Evolutionary conservation across 2,329 filamentous ascomycete species (phyloP).

Genomic region (Claviceps monticola): DNA sequence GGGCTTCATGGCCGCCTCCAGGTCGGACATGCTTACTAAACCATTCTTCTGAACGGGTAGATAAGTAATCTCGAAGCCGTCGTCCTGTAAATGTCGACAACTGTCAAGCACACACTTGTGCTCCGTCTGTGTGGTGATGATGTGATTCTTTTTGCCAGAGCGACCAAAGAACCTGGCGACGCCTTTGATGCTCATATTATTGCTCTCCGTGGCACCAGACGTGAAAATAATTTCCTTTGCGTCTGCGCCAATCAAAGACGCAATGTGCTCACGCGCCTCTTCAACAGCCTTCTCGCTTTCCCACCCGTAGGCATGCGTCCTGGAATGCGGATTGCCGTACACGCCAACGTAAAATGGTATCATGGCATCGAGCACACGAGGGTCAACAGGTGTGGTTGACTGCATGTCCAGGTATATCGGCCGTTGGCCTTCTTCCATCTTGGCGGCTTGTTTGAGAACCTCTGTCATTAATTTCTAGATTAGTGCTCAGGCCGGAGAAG

Average conservation of each 20-base stretch:
- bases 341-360: slow-evolving; percentile 84
- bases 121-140: slow-evolving; percentile 94
- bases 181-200: slow-evolving; percentile 99
- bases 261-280: slow-evolving; percentile 69
- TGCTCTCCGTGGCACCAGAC: slow-evolving; percentile 93
- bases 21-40: slow-evolving; percentile 68
- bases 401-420: slow-evolving; percentile 99
- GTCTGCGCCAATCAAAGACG: slow-evolving; percentile 80
- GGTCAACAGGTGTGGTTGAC: slow-evolving; percentile 89
- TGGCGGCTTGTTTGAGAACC: slow-evolving; percentile 78
- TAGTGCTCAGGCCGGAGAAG: background rate
- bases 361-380: slow-evolving; percentile 92
- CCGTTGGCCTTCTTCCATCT: slow-evolving; percentile 83
- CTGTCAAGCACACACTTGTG: slow-evolving; percentile 98
- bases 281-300: slow-evolving; percentile 93
- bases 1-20: slow-evolving; percentile 79
- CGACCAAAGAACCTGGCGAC: slow-evolving; percentile 91
- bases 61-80: slow-evolving; percentile 95
- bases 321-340: slow-evolving; percentile 93
- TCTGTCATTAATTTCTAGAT: slow-evolving; percentile 26
- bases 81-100: slow-evolving; percentile 90
- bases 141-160: slow-evolving; percentile 92
- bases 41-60: slow-evolving; percentile 79
- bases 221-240: slow-evolving; percentile 98
- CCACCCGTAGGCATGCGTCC: slow-evolving; percentile 97